These are phyloP conservation scores for Gilbertella persicaria DNA, from an alignment of 371 early-diverging fungal species.

Conservation along the genomic window DNA sequence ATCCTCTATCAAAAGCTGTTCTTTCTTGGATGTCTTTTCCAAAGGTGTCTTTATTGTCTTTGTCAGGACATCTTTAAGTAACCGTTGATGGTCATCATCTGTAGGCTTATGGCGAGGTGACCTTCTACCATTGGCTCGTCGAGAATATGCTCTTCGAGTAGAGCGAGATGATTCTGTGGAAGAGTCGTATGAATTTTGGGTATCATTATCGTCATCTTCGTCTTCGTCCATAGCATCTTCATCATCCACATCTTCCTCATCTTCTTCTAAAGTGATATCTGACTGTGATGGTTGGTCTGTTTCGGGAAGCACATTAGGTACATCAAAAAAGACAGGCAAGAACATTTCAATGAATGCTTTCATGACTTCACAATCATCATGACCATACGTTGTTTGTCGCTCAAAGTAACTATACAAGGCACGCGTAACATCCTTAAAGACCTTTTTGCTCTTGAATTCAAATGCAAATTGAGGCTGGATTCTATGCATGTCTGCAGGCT, in stretches of 20 bases:
- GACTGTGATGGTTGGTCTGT: not conserved
- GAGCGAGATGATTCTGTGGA: constrained; percentile 6
- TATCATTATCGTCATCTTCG: constrained; percentile 16
- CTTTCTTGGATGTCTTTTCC: constrained; percentile 4
- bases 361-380: constrained; percentile 71
- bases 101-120: constrained; percentile 18
- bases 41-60: constrained; percentile 6
- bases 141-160: not conserved
- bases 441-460: constrained; percentile 59
- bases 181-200: constrained; percentile 15
- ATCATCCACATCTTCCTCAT: constrained; percentile 16
- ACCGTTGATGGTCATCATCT: constrained; percentile 20
- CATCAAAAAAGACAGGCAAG: constrained; percentile 73
- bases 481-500: constrained; percentile 5
- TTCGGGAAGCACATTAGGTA: constrained; percentile 17
- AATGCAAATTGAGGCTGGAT: constrained; percentile 65
- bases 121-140: constrained; percentile 4
- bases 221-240: not conserved
- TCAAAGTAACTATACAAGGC: constrained; percentile 60
- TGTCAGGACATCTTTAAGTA: constrained; percentile 28
- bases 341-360: constrained; percentile 74
- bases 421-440: constrained; percentile 72
- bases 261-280: constrained; percentile 23
- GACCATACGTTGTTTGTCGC: constrained; percentile 49
- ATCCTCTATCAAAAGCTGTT: not conserved